Base-by-base conservation (phyloP, 805 yeast genomes). In the Pichia phayaonensis region DNA sequence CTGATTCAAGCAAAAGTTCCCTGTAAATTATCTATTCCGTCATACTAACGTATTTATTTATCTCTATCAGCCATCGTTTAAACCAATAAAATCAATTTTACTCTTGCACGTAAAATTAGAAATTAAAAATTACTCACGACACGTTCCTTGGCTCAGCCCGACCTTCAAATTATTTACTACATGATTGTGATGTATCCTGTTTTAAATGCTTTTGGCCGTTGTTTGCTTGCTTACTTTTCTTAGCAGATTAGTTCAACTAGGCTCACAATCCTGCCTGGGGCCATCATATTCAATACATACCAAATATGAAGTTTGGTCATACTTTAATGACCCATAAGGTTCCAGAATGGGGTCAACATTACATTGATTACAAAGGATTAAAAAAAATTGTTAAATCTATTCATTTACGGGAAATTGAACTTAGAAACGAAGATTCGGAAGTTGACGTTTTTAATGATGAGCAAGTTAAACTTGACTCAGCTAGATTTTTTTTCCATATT, bases 271-370 rank as follows among this genome's bases (percentile, higher is more conserved):
- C n/a, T 3, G 3, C 34, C 13, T 15, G 3, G n/a, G 7, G 13
- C 34, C n/a, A 29, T 15, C 12, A 29, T 11, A 4, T 12, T 29
- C n/a, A 29, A 13, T 3, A 12, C n/a, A 29, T 3, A 29, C 12
- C 3, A 13, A 18, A 8, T 24, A 85, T 85, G 92, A 85, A 85
- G 73, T 87, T 86, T 64, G 95, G 92, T 26, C 87, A 86, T 66
- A 84, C 88, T 27, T 73, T 87, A 57, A 70, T 81, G 31, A 74
- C 86, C 45, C 95, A 92, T 68, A 96, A 90, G 72, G 89, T 90
- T 51, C 97, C 97, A 4, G 96, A 90, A 68, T 92, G 98, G 98
- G 74, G 81, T 46, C 77, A 79, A 51, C 77, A 76, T 60, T 92
- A 92, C 62, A 78, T 92, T 74, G 86, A 88, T 69, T 92, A 92